Evolutionary conservation across 768 basidiomycete genomes (phyloP), one percentile per base, ranked within the genome.

Genomic region (Vararia minispora): DNA sequence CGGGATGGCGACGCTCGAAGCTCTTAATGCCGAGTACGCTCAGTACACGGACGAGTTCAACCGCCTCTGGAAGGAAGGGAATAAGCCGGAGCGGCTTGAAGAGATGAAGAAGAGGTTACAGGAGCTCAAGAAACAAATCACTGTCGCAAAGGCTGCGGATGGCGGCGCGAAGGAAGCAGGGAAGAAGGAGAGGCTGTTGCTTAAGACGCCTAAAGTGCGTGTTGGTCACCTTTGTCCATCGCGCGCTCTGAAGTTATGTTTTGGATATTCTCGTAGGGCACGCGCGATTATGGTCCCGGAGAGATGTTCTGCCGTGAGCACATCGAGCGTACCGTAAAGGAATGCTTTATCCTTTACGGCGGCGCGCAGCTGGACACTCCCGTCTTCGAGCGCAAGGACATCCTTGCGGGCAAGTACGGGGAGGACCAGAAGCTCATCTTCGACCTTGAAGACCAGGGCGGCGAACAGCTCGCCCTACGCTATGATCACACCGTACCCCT

Each of bases 401-500:
- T 99, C 41, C 63, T 98, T 29, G 76, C 91, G 1, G 94, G 89
- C 43, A 99, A 99, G 61, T 95, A 98, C 49, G 95, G 95, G 37
- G 95, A 99, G 59, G 95, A 98, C 55, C 72, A 79, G 27, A 99
- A 98, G 58, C 77, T 98, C 48, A 98, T 99, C 44, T 98, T 95
- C 56, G 95, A 98, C 59, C 71, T 99, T 34, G 78, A 81, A 69
- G 95, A 98, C 59, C 94, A 99, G 53, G 94, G 95, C 3, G 95
- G 95, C 5, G 95, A 99, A 59, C 76, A 98, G 52, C 79, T 97
- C 36, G 87, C 89, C 9, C 61, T 99, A 50, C 68, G 95, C 38
- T 98, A 98, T 53, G 94, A 99, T 56, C 81, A 98, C 53, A 99
- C 94, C 17, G 94, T 98, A 18, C 95, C 95, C 5, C 79, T 99